Evolutionary conservation across 306 rosid species (phyloP), one percentile per base, ranked within the genome.

Genomic region (Quercus variabilis): DNA sequence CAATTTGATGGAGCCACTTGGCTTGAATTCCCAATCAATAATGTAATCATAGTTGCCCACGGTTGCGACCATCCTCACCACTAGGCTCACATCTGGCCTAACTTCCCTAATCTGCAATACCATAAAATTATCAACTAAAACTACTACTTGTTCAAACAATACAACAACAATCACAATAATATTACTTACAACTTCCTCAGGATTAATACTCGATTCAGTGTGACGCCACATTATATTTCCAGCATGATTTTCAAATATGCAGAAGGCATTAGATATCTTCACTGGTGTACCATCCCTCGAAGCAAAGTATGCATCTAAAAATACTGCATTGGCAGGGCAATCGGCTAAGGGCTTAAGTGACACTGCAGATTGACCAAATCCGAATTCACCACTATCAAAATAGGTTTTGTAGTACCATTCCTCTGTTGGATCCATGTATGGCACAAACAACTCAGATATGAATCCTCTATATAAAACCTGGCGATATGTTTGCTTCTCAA

Each of bases 141-240:
- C 51, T 43, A 43, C 3, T 43, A 43, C 51, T 7, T 43, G 51
- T 43, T 11, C 51, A 43, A 43, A 43, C 51, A 43, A 43, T 43
- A 17, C 5, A 58, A 43, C 4, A 62, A 2, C 13, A 17, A 0
- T 9, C 8, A 20, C 4, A 63, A 25, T 30, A 5, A 13, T 3
- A 33, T n/a, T 3, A 38, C 73, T 25, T 79, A 87, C 86, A 71
- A 18, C 14, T 73, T 82, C 60, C 19, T 75, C 21, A 1, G 85
- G 85, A 64, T 26, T 26, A 26, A 88, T 54, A 6, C 1, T 73
- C 0, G 7, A 14, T 77, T 88, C 90, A 17, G 92, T 81, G 78
- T 90, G 94, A 41, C 97, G 94, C 97, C 94, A 92, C 91, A 87
- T 78, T 74, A 87, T 79, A 55, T 85, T 81, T 4, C 92, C 89